phyloP scores from a whole-genome alignment of 1,284 basidiomycete genomes.

The Pseudozyma flocculosa region DNA sequence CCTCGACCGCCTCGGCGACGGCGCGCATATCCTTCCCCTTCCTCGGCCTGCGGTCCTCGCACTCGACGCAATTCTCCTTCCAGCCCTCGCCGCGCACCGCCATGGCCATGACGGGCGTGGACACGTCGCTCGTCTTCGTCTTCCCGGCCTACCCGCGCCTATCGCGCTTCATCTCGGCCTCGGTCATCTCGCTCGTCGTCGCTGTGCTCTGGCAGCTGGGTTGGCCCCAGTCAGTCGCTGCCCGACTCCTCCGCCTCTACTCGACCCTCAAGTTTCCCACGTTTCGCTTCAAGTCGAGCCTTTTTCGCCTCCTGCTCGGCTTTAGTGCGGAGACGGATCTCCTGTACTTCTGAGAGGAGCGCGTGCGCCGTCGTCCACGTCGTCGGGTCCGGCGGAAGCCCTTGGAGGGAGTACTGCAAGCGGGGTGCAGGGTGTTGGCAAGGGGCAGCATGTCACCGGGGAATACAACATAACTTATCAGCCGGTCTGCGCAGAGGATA shows the following conservation, averaged over 20 bases:
- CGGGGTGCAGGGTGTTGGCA: too few relatives aligned
- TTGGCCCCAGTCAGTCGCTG: background rate
- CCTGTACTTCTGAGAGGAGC: background rate
- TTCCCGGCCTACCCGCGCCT: background rate
- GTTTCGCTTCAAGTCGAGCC: background rate
- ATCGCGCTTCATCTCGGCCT: background rate
- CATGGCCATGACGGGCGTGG: too few relatives aligned
- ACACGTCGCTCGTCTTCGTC: background rate
- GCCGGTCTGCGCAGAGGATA: too few relatives aligned
- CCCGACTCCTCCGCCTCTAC: background rate
- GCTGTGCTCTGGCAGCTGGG: background rate
- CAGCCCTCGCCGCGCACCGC: too few relatives aligned
- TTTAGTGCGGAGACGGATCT: background rate
- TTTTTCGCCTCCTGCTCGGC: background rate
- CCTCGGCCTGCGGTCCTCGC: background rate
- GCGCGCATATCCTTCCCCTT: background rate
- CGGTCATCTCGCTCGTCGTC: background rate
- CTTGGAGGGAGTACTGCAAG: background rate
- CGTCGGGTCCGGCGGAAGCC: background rate
- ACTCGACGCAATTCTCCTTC: background rate
- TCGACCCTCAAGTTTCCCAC: background rate
- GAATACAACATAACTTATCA: too few relatives aligned
- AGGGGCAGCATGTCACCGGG: too few relatives aligned
- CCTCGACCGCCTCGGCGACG: background rate
- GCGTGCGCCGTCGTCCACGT: background rate